Evolutionary conservation across 2,329 filamentous ascomycete genomes (phyloP).

Genomic region (Arthroderma sp.): DNA sequence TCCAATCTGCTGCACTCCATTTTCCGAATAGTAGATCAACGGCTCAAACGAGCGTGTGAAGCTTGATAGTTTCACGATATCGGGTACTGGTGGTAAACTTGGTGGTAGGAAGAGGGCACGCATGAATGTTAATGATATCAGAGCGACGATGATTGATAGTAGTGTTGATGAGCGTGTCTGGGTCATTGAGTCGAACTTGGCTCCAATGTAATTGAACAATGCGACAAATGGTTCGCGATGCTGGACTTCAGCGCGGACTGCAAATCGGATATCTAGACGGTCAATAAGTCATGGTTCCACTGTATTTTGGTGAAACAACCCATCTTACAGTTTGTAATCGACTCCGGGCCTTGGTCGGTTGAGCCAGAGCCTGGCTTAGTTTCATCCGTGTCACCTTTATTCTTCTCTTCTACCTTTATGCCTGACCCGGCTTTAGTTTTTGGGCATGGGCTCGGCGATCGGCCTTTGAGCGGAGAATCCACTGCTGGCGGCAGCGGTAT

Average conservation of each 20-base stretch:
- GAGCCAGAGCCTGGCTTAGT: background rate
- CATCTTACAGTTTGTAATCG: constrained; percentile 42
- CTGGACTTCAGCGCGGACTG: constrained; percentile 74
- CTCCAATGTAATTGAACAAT: constrained; percentile 51
- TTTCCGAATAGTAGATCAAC: constrained; percentile 86
- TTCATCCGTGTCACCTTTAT: background rate
- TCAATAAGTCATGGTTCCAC: constrained; percentile 17
- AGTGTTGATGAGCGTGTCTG: constrained; percentile 58
- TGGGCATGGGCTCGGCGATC: constrained; percentile 44
- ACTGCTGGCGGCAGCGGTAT: constrained; percentile 45
- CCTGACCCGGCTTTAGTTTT: constrained; percentile 15
- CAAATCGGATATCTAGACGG: constrained; percentile 68
- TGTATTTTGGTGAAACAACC: constrained; percentile 11
- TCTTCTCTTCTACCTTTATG: constrained; percentile 14
- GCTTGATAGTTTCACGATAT: constrained; percentile 80
- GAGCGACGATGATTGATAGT: constrained; percentile 46
- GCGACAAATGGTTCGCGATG: constrained; percentile 77
- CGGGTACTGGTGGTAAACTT: constrained; percentile 55
- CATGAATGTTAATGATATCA: constrained; percentile 55
- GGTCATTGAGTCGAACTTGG: constrained; percentile 49
- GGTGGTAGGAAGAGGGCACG: constrained; percentile 59
- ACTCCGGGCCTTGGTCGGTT: constrained; percentile 11
- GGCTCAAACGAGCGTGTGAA: constrained; percentile 88
- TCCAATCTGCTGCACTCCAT: constrained; percentile 71
- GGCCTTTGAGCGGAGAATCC: constrained; percentile 45